phyloP scores from a whole-genome alignment of 495 filamentous ascomycete genomes.

The Pyronema domesticum region DNA sequence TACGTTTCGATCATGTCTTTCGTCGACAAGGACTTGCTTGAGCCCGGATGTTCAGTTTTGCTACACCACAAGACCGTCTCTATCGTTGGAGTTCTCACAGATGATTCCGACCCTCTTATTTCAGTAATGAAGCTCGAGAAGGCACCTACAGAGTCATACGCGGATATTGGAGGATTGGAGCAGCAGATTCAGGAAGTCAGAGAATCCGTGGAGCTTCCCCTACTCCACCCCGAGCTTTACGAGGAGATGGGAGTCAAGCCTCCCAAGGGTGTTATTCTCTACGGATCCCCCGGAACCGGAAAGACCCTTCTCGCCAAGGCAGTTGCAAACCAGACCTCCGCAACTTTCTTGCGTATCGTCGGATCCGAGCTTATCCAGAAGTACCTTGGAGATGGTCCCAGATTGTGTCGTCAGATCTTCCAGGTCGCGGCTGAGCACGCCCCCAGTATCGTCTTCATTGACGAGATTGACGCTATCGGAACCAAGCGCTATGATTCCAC shows the following conservation, averaged over 20 bases:
- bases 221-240: slow-evolving; percentile 93
- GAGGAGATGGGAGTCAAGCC: slow-evolving; percentile 99
- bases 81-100: slow-evolving; percentile 91
- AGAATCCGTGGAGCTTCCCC: slow-evolving; percentile 87
- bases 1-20: slow-evolving; percentile 99
- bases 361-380: slow-evolving; percentile 98
- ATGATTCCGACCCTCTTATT: slow-evolving; percentile 88
- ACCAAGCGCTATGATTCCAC: slow-evolving; percentile 98
- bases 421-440: slow-evolving; percentile 92
- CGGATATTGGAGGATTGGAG: slow-evolving; percentile 94
- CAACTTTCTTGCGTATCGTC: slow-evolving; percentile 95
- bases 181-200: slow-evolving; percentile 92
- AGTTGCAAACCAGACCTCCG: slow-evolving; percentile 95
- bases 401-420: slow-evolving; percentile 92
- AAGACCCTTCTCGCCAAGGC: slow-evolving; percentile 97
- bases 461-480: slow-evolving; percentile 98
- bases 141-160: slow-evolving; percentile 93
- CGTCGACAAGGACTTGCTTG: slow-evolving; percentile 94
- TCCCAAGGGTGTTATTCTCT: slow-evolving; percentile 97
- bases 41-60: slow-evolving; percentile 88
- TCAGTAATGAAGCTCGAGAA: slow-evolving; percentile 99
- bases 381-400: slow-evolving; percentile 89
- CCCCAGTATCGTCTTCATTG: slow-evolving; percentile 96
- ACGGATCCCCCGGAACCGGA: slow-evolving; percentile 90
- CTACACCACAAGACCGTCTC: slow-evolving; percentile 96